Evolutionary conservation across 805 yeast species (phyloP), one percentile per base, ranked within the genome.

Genomic region (Cyberlindnera sargentensis): DNA sequence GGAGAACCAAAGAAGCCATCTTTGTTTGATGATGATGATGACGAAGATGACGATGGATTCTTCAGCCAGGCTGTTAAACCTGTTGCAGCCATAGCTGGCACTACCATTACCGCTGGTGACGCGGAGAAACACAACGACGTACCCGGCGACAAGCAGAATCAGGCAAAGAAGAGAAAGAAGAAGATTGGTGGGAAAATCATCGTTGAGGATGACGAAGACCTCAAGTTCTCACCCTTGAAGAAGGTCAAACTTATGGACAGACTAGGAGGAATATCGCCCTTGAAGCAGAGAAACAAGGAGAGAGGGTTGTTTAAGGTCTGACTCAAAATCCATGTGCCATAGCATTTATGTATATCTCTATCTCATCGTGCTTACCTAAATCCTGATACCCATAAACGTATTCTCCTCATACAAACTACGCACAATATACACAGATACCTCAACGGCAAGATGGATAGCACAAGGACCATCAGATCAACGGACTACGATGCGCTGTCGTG

Each of bases 401-500:
- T 15, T 15, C 20, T 15, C 20, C 20, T 15, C 20, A 15, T 15
- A 15, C 20, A 15, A 15, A 15, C 20, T 15, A 15, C 20, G 20
- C 20, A 15, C 20, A 15, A 15, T 15, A 15, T 15, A 15, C 20
- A 28, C 30, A 28, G 9, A 9, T 6, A 28, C 30, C 6, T 7
- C 30, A 36, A 8, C 25, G 11, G 24, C 30, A 15, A 10, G 9
- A 37, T 37, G 39, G 39, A 37, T 27, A 7, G 34, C 4, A 30
- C 33, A 25, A 42, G 52, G 39, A 41, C 41, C 2, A 46, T 58
- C 20, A 33, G 62, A 8, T 46, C 60, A 0, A 84, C 91, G 0
- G 91, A 84, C 50, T 66, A 72, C 46, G 89, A 82, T 60, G 90
- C 90, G 0, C 58, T 83, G n/a, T 72, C 84, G 10, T 78, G 87